Evolutionary conservation across 768 basidiomycete species (phyloP), one percentile per base, ranked within the genome.

Genomic region (Serendipita sp.): DNA sequence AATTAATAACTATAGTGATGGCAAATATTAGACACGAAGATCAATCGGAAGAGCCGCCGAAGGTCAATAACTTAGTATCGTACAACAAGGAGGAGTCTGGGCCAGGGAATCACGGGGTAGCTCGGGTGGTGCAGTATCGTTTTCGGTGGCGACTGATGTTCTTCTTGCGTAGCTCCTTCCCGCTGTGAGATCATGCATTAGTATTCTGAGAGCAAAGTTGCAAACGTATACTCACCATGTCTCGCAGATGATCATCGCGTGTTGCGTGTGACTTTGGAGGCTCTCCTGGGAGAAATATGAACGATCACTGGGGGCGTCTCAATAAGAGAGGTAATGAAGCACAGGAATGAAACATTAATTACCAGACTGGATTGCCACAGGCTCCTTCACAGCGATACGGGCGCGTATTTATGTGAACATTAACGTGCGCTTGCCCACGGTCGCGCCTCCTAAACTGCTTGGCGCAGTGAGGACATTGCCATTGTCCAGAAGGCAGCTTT

Each of bases 371-470:
- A 58, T 58, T 58, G 11, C 53, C 53, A 58, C 53, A 58, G 33
- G 24, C 31, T 1, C 53, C 53, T 2, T 58, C 53, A 20, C 53
- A 58, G 9, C 53, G 22, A 20, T 58, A 58, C 11, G 53, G 53
- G 17, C 53, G 53, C n/a, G 53, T 58, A 20, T 58, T 58, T 22
- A 58, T 58, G 33, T 58, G 53, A n/a, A 58, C 53, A 58, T 58
- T 58, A n/a, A 58, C 26, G 31, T 58, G 53, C 17, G 53, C 53
- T 33, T 58, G 53, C 33, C 53, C 53, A 4, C 53, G 53, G 20
- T 58, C 53, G 24, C 53, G 53, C 24, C 53, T 22, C 30, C 53
- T 28, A 31, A 58, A 58, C 30, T 30, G 24, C 33, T 58, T 58
- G 53, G n/a, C 11, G 31, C 53, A 58, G 53, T 58, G 53, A n/a